phyloP scores from a whole-genome alignment of 2,329 filamentous ascomycete genomes.

The Capronia americana region DNA sequence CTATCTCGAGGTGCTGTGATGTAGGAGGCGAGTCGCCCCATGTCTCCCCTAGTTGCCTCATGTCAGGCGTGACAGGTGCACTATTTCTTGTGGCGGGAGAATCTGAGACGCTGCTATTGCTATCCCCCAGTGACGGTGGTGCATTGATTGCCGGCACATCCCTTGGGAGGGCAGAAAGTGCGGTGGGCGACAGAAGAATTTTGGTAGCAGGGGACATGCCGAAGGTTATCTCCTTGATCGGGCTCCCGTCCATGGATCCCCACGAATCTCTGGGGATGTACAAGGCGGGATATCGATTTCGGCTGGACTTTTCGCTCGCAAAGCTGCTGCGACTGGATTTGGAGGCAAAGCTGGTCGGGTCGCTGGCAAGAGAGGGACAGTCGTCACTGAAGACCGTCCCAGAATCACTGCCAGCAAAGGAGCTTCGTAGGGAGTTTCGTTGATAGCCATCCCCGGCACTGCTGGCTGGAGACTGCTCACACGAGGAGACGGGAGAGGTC shows the following conservation, averaged over 20 bases:
- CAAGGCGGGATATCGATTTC: slow-evolving; percentile 63
- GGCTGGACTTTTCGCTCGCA: slow-evolving; percentile 48
- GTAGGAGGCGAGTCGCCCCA: slow-evolving; percentile 33
- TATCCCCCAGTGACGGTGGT: slow-evolving; percentile 84
- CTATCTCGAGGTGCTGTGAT: slow-evolving; percentile 36
- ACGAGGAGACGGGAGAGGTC: slow-evolving; percentile 43
- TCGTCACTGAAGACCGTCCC: slow-evolving; percentile 64
- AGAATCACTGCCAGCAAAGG: slow-evolving; percentile 81
- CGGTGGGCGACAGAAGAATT: slow-evolving; percentile 77
- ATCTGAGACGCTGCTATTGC: slow-evolving; percentile 83
- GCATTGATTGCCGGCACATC: slow-evolving; percentile 77
- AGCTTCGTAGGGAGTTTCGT: slow-evolving; percentile 82
- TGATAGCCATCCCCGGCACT: slow-evolving; percentile 67
- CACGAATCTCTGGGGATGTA: slow-evolving; percentile 65
- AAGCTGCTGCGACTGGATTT: slow-evolving; percentile 47
- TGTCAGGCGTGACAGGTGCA: slow-evolving; percentile 81
- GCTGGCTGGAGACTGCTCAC: slow-evolving; percentile 62
- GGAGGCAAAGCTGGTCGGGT: slow-evolving; percentile 56
- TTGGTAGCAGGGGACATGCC: slow-evolving; percentile 55
- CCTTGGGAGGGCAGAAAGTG: slow-evolving; percentile 73
- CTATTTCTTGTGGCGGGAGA: slow-evolving; percentile 70
- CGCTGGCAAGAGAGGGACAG: slow-evolving; percentile 54
- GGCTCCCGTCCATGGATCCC: slow-evolving; percentile 60
- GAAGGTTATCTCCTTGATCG: slow-evolving; percentile 55
- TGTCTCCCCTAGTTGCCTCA: slow-evolving; percentile 49